A percentile compares a stretch with the other conserved stretches of the same genome.
phyloP scores from a whole-genome alignment of 768 basidiomycete genomes.

The Phlebiopsis gigantea region DNA sequence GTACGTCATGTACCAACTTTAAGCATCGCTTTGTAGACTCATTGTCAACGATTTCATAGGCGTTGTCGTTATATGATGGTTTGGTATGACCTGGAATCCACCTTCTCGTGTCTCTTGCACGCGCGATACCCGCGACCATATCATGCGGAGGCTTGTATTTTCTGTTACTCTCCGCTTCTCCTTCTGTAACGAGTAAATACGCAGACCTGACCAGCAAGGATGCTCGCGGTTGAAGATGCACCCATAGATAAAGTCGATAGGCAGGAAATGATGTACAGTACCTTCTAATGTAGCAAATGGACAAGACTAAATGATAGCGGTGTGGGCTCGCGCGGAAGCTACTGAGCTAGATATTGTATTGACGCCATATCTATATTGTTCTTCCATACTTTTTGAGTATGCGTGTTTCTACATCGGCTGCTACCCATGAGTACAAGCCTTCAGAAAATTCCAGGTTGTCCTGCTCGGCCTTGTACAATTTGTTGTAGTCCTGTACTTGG shows the following conservation, averaged over 20 bases:
- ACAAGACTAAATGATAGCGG: not conserved
- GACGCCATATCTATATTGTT: slow-evolving; percentile 20
- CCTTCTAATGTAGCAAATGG: slow-evolving; percentile 6
- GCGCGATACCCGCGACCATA: slow-evolving; percentile 1
- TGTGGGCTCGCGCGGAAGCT: not conserved
- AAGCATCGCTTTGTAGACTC: no score
- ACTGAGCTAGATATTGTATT: not conserved
- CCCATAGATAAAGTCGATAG: not conserved
- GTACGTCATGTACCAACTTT: slow-evolving; percentile 38
- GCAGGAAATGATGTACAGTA: slow-evolving; percentile 9
- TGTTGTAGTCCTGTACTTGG: slow-evolving; percentile 79
- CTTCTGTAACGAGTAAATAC: not conserved
- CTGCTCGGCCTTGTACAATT: slow-evolving; percentile 85
- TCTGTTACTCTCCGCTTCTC: not conserved
- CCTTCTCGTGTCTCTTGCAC: not conserved
- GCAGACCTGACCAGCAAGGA: not conserved
- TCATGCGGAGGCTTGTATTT: not conserved
- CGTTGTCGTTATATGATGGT: slow-evolving; percentile 91
- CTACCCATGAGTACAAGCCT: slow-evolving; percentile 80
- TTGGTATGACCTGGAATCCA: slow-evolving; percentile 57
- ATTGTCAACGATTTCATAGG: slow-evolving; percentile 39
- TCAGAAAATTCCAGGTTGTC: slow-evolving; percentile 93
- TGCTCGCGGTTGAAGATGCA: not conserved
- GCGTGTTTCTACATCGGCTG: slow-evolving; percentile 72
- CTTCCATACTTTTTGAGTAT: slow-evolving; percentile 77